Evolutionary conservation across 495 filamentous ascomycete genomes (phyloP), one percentile per base, ranked within the genome.

Genomic region (Daldinia grandis): DNA sequence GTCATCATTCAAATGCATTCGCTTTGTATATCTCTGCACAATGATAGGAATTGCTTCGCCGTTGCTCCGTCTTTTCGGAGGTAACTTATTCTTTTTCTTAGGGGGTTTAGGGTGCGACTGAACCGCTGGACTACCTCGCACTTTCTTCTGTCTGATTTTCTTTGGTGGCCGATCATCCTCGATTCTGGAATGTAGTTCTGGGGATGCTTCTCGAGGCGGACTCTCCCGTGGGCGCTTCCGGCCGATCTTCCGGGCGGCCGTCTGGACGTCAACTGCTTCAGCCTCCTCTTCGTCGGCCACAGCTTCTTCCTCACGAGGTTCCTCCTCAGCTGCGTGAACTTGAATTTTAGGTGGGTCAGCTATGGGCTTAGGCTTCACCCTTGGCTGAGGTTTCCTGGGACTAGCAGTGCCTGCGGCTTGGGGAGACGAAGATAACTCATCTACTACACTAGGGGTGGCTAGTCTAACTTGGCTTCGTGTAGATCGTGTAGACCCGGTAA

Each of bases 1-100:
- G 17, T 69, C 74, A 12, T 59, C 76, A 14, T 72, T 76, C 7
- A 58, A 37, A 19, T 64, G 66, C 37, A 64, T 68, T 1, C 73
- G 75, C 62, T 76, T 83, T 31, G 78, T 83, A 58, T 83, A 84
- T 58, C 83, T 77, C 68, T 85, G 82, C 31, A 85, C 82, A 1
- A 77, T 78, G 37, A 85, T 74, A 0, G 82, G 77, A 56, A 84
- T 80, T 27, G 78, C 74, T 17, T 67, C 74, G 12, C 76, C 76
- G 21, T 80, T 69, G 14, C 70, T 69, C 66, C 65, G 59, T 64
- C 57, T 72, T 62, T 59, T 74, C 30, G 47, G 24, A 15, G 61
- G 24, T 42, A 66, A 9, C 38, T 73, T 76, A 15, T 72, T 68
- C 64, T 74, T 74, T 19, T 59, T n/a, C 37, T 59, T 42, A 1